phyloP scores from a whole-genome alignment of 306 rosid species.

The Arachis hypogaea region DNA sequence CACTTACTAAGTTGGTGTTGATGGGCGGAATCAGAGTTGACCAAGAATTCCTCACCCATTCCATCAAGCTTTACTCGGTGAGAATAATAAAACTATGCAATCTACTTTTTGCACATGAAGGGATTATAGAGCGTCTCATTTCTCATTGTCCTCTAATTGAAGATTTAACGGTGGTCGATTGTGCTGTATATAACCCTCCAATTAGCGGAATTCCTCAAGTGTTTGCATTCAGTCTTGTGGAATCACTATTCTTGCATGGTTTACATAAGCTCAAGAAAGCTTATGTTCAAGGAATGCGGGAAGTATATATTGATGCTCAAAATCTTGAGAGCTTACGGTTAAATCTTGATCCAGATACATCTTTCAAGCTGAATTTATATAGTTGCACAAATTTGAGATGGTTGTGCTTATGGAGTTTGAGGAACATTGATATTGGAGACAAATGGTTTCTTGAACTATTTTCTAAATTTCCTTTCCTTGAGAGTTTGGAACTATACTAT shows the following conservation, averaged over 20 bases:
- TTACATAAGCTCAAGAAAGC: too few relatives aligned
- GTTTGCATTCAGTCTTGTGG: too few relatives aligned
- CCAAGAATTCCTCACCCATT: too few relatives aligned
- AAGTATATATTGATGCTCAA: too few relatives aligned
- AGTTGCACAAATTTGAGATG: neutral
- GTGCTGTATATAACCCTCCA: neutral
- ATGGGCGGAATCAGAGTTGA: too few relatives aligned
- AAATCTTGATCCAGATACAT: too few relatives aligned
- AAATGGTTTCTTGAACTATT: constrained; percentile 37
- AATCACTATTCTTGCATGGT: too few relatives aligned
- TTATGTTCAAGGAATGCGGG: too few relatives aligned
- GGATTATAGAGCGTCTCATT: constrained; percentile 25
- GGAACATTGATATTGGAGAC: neutral
- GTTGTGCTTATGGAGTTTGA: neutral
- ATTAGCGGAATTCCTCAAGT: neutral
- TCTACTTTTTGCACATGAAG: constrained; percentile 7
- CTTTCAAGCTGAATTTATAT: too few relatives aligned
- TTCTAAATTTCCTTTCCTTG: constrained; percentile 37
- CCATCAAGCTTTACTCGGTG: too few relatives aligned
- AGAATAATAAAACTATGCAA: neutral
- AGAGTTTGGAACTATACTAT: constrained; percentile 9
- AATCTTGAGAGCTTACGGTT: neutral
- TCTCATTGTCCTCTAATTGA: constrained; percentile 38
- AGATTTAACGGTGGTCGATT: neutral
- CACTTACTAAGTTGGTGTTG: too few relatives aligned